phyloP scores from a whole-genome alignment of 345 rosid genomes.

The Laguncularia racemosa region DNA sequence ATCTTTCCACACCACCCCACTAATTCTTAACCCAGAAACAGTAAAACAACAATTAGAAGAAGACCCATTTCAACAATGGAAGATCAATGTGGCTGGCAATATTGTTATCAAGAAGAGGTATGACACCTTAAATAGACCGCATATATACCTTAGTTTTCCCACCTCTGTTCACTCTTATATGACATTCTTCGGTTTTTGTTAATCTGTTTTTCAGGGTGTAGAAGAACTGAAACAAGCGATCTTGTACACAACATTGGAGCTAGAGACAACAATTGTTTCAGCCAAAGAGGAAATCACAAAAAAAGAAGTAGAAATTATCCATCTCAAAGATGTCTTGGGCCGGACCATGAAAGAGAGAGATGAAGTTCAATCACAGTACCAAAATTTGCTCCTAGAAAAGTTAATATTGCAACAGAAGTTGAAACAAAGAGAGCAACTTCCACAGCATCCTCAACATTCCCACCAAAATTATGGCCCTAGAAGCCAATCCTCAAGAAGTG shows the following conservation, averaged over 20 bases:
- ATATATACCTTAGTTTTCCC: background rate
- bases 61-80: constrained; percentile 22
- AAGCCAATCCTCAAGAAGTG: constrained; percentile 14
- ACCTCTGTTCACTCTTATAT: background rate
- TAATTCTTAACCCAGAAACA: background rate
- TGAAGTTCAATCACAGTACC: constrained; percentile 32
- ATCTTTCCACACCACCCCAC: background rate
- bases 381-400: constrained; percentile 27
- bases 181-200: background rate
- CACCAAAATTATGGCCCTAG: background rate
- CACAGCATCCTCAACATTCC: constrained; percentile 10
- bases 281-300: constrained; percentile 46
- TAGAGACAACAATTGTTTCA: constrained; percentile 32
- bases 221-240: constrained; percentile 36
- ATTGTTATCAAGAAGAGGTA: constrained; percentile 34
- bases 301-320: constrained; percentile 33
- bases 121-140: too few species aligned
- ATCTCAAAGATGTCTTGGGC: constrained; percentile 30
- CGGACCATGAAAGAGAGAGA: constrained; percentile 32
- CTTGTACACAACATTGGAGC: constrained; percentile 33
- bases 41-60: too few species aligned
- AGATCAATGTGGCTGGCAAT: constrained; percentile 28
- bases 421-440: constrained; percentile 9
- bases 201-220: constrained; percentile 25
- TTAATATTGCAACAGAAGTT: constrained; percentile 19